Conservation (phyloP, 2,329 filamentous ascomycete species). For the Boeremia exigua region DNA sequence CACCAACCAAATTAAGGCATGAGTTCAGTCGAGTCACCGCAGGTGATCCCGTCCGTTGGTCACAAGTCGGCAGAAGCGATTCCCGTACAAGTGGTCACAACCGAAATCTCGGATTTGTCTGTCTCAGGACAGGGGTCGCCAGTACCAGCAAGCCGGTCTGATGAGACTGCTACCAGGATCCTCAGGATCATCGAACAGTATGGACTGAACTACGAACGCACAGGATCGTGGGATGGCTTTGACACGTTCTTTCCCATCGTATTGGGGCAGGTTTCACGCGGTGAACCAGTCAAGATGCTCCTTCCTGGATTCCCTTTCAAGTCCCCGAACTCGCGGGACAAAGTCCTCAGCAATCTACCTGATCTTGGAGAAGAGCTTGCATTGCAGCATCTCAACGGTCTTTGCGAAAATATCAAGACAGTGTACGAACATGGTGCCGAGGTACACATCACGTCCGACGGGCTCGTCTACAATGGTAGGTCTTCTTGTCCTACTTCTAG, state of each 20-base stretch:
- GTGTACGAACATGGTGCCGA: conserved; percentile 51
- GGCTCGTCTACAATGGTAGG: conserved; percentile 50
- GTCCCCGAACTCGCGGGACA: conserved; percentile 61
- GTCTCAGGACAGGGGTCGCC: background rate
- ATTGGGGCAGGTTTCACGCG: conserved; percentile 24
- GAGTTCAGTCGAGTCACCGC: conserved; percentile 3
- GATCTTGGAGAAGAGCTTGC: conserved; percentile 54
- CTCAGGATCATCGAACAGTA: conserved; percentile 31
- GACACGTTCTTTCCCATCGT: conserved; percentile 30
- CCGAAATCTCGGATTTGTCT: conserved; percentile 1
- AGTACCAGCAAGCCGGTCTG: background rate
- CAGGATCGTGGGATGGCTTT: conserved; percentile 32
- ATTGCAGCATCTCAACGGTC: conserved; percentile 50
- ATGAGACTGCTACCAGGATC: conserved; percentile 22
- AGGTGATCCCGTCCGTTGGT: background rate
- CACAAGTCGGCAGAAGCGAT: background rate
- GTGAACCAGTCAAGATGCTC: conserved; percentile 33
- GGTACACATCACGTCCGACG: conserved; percentile 53
- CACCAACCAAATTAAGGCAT: background rate
- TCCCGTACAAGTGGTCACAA: background rate
- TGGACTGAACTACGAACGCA: conserved; percentile 33
- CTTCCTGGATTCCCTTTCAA: conserved; percentile 69
- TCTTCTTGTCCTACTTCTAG: background rate
- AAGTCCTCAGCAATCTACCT: conserved; percentile 59
- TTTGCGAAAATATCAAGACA: conserved; percentile 50